phyloP scores from a whole-genome alignment of 2,329 filamentous ascomycete species.

The Colletotrichum endophyticum region DNA sequence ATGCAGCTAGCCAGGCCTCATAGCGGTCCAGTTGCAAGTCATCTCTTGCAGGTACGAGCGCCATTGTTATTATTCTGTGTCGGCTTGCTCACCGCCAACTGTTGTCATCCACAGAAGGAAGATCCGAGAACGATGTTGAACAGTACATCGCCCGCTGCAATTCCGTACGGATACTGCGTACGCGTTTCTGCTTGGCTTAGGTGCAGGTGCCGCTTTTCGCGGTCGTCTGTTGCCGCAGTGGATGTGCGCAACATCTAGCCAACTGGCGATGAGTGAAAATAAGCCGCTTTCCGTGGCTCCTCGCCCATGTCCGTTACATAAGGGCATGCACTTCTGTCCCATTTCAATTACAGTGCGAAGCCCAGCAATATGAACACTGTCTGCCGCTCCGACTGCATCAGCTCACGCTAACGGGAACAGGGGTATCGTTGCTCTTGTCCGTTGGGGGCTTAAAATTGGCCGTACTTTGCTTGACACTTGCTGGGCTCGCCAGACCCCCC shows the following conservation, averaged over 20 bases:
- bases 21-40: background rate
- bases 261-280: slow-evolving; percentile 9
- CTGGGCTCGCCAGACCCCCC: background rate
- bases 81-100: slow-evolving; percentile 6
- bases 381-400: background rate
- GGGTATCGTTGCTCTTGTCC: background rate
- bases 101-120: background rate
- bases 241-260: background rate
- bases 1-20: background rate
- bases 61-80: background rate
- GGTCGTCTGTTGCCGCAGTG: background rate
- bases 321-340: slow-evolving; percentile 7
- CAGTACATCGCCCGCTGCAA: background rate
- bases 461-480: slow-evolving; percentile 1
- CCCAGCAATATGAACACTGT: background rate
- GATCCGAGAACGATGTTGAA: background rate
- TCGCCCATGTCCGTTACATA: background rate
- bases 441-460: slow-evolving; percentile 18
- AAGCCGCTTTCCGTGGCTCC: background rate
- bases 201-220: background rate
- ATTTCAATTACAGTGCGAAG: background rate
- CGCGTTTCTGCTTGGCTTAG: background rate
- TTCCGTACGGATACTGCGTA: background rate
- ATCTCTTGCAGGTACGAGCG: background rate
- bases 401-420: background rate